These are phyloP conservation scores for Candida nemodendra DNA, from an alignment of 805 yeast species.

Conservation along the genomic window DNA sequence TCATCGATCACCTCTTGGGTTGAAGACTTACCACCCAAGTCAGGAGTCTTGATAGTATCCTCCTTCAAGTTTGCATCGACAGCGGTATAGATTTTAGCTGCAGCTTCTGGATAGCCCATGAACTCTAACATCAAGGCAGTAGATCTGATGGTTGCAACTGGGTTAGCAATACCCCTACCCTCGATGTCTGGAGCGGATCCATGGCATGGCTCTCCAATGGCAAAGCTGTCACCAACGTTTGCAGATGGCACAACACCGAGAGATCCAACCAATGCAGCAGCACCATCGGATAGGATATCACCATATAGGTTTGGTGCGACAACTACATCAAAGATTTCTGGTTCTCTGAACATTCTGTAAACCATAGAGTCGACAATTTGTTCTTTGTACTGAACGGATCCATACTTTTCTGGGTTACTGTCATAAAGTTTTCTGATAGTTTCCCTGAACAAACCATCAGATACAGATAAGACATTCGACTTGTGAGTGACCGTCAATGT, in stretches of 20 bases:
- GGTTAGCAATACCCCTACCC: slow-evolving; percentile 92
- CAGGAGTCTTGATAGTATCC: slow-evolving; percentile 83
- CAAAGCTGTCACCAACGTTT: slow-evolving; percentile 93
- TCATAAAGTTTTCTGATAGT: slow-evolving; percentile 62
- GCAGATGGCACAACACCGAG: slow-evolving; percentile 98
- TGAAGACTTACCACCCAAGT: slow-evolving; percentile 85
- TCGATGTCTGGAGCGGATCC: slow-evolving; percentile 99
- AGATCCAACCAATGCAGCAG: slow-evolving; percentile 97
- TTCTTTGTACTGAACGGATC: slow-evolving; percentile 71
- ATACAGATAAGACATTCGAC: slow-evolving; percentile 87
- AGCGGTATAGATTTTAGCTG: slow-evolving; percentile 88
- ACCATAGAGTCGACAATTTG: slow-evolving; percentile 99
- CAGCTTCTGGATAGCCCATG: slow-evolving; percentile 86
- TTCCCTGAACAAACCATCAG: slow-evolving; percentile 97
- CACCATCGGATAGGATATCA: slow-evolving; percentile 95
- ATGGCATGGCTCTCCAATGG: slow-evolving; percentile 98
- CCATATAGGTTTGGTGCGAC: slow-evolving; percentile 99
- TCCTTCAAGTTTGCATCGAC: slow-evolving; percentile 90
- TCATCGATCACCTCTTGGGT: slow-evolving; percentile 88
- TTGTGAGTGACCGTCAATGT: slow-evolving; percentile 92
- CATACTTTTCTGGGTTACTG: slow-evolving; percentile 56
- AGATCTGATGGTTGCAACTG: slow-evolving; percentile 97
- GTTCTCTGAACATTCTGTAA: slow-evolving; percentile 97
- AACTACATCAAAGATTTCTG: slow-evolving; percentile 93
- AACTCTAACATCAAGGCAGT: slow-evolving; percentile 97